Evolutionary conservation across 257 asterid species (phyloP), one percentile per base, ranked within the genome.

Genomic region (Thymus quinquecostatus): DNA sequence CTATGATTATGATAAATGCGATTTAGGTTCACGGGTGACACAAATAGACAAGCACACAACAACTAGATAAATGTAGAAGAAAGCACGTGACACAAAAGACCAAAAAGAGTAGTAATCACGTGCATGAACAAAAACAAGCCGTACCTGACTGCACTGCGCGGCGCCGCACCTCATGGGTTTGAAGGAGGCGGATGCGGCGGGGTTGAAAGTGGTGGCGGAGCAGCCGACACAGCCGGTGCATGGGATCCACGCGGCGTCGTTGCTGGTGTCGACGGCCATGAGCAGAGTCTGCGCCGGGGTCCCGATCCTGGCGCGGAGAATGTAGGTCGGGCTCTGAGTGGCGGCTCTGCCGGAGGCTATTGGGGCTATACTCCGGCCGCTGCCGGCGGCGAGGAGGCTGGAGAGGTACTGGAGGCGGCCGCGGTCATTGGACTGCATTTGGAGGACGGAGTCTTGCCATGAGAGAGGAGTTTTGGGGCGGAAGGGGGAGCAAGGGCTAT

Each of bases 221-320:
- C 95, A 88, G 44, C 92, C 95, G 28, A 64, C 77, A 70, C 95
- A 88, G 28, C 81, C 88, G 49, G 79, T 21, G 76, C 95, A 88
- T 2, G 95, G 90, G 0, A 86, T 21, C 86, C 89, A 86, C 0
- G 92, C 95, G 60, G 73, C 84, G 70, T 88, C 95, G 64, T 75
- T 82, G 80, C 95, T 84, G 27, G 87, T 86, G 62, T 88, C 95
- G 14, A 88, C 29, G 10, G 90, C 95, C 83, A 82, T 53, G 21
- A 78, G 79, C 65, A 88, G 64, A 2, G 82, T 78, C 70, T 86
- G 90, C 0, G 90, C 83, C 14, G 95, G 95, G 1, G 92, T 88
- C 0, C 95, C 95, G 67, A 88, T 66, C 67, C 69, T 81, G 77
- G 77, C 81, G 79, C 83, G 57, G 53, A 88, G 81, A 45, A 88